Evolutionary conservation across 2,329 filamentous ascomycete species (phyloP), one percentile per base, ranked within the genome.

Genomic region (Aspergillus carbonarius): DNA sequence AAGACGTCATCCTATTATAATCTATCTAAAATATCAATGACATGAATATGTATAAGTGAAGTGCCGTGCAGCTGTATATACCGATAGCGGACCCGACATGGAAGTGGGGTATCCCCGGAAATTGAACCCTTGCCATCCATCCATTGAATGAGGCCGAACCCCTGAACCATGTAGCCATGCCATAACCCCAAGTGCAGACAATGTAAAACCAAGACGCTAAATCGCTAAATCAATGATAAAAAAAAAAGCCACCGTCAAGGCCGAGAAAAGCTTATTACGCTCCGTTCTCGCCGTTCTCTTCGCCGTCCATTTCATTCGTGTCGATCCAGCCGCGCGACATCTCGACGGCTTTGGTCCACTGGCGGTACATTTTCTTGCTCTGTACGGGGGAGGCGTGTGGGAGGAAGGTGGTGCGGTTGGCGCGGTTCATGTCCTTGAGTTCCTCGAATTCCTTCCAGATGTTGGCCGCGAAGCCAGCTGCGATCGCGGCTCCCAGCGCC

Each of bases 401-500:
- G 67, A 84, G 78, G 71, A 96, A 96, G 17, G 85, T 82, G 61
- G 82, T 88, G 55, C 88, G 83, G 52, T 88, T 89, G 54, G 83
- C 82, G 59, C 83, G 86, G 74, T 92, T 92, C 73, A 95, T 87
- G 60, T 87, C 81, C 66, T 85, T 85, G 32, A 96, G 78, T 67
- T 93, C 90, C 27, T 87, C 83, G 58, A 95, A 86, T 68, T 86
- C 83, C 62, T 85, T 83, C 91, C 92, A 96, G 34, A 93, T 85
- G 46, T 85, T 88, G 12, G 90, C 86, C 8, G 92, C 91, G 60
- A 96, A 86, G n/a, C 90, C 92, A 8, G 92, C 92, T 15, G 92
- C 91, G 67, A 96, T 93, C 49, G 92, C 92, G 13, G 92, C 92
- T 25, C 92, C 92, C 2, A 96, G 83, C 0, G 92, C 89, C 1